Evolutionary conservation across 192 early-diverging fungal genomes (phyloP).

Genomic region (Pilaira anomala): DNA sequence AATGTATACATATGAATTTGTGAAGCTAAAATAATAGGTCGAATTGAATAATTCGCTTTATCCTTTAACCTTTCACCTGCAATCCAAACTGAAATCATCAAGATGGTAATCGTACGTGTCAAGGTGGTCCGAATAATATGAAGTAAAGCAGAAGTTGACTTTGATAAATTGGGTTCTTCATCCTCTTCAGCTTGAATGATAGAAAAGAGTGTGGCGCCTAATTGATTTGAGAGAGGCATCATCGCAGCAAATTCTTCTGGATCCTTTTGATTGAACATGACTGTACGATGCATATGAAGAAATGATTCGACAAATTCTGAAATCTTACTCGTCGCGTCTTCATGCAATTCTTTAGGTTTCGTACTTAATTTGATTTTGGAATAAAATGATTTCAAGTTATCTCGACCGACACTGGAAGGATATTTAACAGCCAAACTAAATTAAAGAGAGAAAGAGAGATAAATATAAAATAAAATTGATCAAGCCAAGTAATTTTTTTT

Average conservation of each 20-base stretch:
- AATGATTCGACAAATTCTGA: conserved; percentile 27
- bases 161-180: not conserved
- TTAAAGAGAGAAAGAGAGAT: not conserved
- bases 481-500: not conserved
- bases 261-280: conserved; percentile 20
- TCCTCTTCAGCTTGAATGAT: not conserved
- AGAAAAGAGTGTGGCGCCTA: not conserved
- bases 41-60: not conserved
- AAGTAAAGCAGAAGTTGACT: conserved; percentile 23
- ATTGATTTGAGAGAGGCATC: not conserved
- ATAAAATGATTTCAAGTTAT: conserved; percentile 54
- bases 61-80: conserved; percentile 33
- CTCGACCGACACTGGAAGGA: conserved; percentile 44
- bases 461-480: no score
- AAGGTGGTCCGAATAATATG: conserved; percentile 31
- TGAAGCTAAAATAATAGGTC: conserved; percentile 3
- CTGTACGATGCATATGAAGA: conserved; percentile 19
- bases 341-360: conserved; percentile 17
- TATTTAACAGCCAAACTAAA: conserved; percentile 50
- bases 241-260: not conserved
- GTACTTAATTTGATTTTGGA: conserved; percentile 40
- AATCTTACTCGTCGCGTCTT: not conserved
- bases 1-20: conserved; percentile 12
- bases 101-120: conserved; percentile 29
- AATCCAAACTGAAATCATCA: conserved; percentile 44